Evolutionary conservation across 306 rosid species (phyloP).

Genomic region (Cucumis melo): DNA sequence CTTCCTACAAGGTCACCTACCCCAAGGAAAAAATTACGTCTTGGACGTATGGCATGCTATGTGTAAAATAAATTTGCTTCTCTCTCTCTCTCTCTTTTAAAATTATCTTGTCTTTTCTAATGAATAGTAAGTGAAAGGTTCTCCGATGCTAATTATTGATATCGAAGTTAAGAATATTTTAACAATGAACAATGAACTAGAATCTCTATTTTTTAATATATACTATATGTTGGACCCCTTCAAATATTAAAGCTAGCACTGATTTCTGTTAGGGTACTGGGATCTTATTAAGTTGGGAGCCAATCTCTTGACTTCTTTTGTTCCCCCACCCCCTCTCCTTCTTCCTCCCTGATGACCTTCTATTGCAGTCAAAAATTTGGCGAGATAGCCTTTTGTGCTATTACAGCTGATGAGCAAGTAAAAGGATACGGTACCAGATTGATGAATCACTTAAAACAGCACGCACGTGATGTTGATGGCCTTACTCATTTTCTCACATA

Average conservation of each 20-base stretch:
- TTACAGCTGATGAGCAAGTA: constrained; percentile 94
- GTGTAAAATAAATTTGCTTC: neutral
- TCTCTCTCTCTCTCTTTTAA: neutral
- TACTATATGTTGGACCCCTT: neutral
- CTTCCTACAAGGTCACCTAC: neutral
- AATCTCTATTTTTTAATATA: neutral
- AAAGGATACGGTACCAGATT: constrained; percentile 93
- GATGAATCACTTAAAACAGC: constrained; percentile 94
- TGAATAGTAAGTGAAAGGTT: neutral
- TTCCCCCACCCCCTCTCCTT: neutral
- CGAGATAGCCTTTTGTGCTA: constrained; percentile 94
- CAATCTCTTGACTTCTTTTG: neutral
- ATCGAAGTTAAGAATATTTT: neutral
- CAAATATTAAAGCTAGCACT: neutral
- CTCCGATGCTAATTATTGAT: neutral
- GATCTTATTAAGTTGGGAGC: neutral
- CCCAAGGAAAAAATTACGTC: neutral
- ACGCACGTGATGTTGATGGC: constrained; percentile 86
- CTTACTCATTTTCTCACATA: constrained; percentile 94
- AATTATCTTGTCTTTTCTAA: neutral
- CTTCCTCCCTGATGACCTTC: constrained; percentile 9
- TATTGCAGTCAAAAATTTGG: constrained; percentile 73
- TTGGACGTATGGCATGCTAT: neutral
- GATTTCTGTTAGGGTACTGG: neutral
- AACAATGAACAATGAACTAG: neutral